A percentile compares a stretch with the other conserved stretches of the same genome.
These are phyloP conservation scores for Pichia pseudocactophila DNA, from an alignment of 805 yeast genomes.

Conservation along the genomic window DNA sequence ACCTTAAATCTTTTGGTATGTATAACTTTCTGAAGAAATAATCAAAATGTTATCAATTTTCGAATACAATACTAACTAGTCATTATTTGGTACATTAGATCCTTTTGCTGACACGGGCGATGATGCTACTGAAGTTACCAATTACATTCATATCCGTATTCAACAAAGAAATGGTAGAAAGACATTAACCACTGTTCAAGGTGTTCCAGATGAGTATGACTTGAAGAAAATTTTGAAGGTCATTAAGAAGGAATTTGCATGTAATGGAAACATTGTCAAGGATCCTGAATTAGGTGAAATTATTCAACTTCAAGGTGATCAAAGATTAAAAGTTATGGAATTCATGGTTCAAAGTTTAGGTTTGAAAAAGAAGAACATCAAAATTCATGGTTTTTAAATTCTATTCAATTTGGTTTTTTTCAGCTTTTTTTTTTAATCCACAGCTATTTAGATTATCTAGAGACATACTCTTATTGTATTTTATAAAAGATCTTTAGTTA, in stretches of 20 bases:
- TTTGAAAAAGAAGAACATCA: slow-evolving; percentile 91
- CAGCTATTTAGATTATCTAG: background rate
- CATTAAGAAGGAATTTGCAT: slow-evolving; percentile 95
- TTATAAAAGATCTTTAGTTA: too few relatives aligned
- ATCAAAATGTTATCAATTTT: too few relatives aligned
- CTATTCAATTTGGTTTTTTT: background rate
- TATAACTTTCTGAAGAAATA: slow-evolving; percentile 8
- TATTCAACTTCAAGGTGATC: slow-evolving; percentile 97
- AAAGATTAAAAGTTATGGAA: slow-evolving; percentile 92
- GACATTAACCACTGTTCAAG: slow-evolving; percentile 97
- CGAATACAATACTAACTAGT: background rate
- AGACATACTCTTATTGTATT: too few relatives aligned
- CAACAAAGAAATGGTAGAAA: slow-evolving; percentile 99
- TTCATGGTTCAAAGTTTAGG: slow-evolving; percentile 80
- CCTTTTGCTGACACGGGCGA: slow-evolving; percentile 99
- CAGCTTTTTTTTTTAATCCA: background rate
- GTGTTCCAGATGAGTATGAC: slow-evolving; percentile 92
- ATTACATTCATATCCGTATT: slow-evolving; percentile 95
- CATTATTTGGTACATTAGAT: slow-evolving; percentile 33
- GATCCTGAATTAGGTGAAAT: slow-evolving; percentile 95
- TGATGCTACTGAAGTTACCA: slow-evolving; percentile 93
- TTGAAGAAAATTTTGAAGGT: slow-evolving; percentile 88
- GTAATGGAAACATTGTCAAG: slow-evolving; percentile 96
- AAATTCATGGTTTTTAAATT: slow-evolving; percentile 89
- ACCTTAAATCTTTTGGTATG: slow-evolving; percentile 68